Percentiles rank a stretch among this genome's conserved stretches.
These are phyloP conservation scores for Tricharina praecox DNA, from an alignment of 495 filamentous ascomycete species.

Conservation along the genomic window DNA sequence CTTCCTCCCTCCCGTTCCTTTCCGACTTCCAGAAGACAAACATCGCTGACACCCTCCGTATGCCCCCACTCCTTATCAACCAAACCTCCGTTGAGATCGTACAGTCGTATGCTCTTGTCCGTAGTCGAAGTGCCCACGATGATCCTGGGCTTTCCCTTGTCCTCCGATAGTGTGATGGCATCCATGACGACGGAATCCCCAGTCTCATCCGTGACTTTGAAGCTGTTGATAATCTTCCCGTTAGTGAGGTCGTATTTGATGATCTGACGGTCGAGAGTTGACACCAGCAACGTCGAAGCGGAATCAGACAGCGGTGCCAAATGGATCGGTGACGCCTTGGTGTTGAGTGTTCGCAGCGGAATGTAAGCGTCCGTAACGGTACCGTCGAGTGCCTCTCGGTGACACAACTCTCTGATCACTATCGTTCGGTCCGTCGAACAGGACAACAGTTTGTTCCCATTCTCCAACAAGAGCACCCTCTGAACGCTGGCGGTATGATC, in stretches of 20 bases:
- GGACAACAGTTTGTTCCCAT: constrained; percentile 58
- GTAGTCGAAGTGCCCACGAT: constrained; percentile 75
- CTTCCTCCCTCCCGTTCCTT: constrained; percentile 29
- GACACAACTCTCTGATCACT: constrained; percentile 49
- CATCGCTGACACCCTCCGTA: constrained; percentile 73
- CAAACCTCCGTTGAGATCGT: constrained; percentile 59
- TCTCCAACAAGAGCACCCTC: constrained; percentile 43
- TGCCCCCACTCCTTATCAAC: constrained; percentile 85
- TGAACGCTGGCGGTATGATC: constrained; percentile 59
- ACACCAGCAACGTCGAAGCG: constrained; percentile 47
- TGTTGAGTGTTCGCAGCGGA: constrained; percentile 51
- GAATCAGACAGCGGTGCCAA: constrained; percentile 52
- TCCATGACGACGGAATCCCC: constrained; percentile 71
- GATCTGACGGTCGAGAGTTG: constrained; percentile 67
- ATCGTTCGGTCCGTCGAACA: constrained; percentile 76
- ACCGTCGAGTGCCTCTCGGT: constrained; percentile 38
- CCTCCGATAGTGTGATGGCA: constrained; percentile 45
- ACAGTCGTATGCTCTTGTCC: constrained; percentile 85
- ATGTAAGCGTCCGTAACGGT: constrained; percentile 45
- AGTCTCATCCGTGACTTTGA: constrained; percentile 65
- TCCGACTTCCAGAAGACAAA: constrained; percentile 47
- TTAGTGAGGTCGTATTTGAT: constrained; percentile 55
- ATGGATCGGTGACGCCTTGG: constrained; percentile 73
- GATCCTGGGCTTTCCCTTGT: constrained; percentile 33
- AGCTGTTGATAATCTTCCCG: constrained; percentile 52